Percentiles rank a stretch among this genome's conserved stretches.
These are phyloP conservation scores for Bruguiera hainesii DNA, from an alignment of 441 rosid genomes.

Conservation along the genomic window DNA sequence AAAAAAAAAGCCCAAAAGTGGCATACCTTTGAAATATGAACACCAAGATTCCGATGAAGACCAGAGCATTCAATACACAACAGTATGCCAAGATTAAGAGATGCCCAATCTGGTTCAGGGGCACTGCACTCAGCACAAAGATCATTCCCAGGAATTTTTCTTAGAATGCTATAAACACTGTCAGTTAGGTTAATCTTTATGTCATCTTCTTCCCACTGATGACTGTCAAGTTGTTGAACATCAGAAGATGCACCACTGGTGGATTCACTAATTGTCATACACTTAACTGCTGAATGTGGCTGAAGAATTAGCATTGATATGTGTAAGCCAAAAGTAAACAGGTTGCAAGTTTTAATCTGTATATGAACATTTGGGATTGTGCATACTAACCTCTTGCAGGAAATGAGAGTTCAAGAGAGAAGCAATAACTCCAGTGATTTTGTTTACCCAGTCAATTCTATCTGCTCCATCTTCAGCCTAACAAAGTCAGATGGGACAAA, in stretches of 20 bases:
- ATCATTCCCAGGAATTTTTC: conserved; percentile 80
- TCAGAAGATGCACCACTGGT: conserved; percentile 31
- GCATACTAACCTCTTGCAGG: conserved; percentile 59
- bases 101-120: conserved; percentile 92
- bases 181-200: conserved; percentile 31
- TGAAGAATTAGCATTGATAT: conserved; percentile 33
- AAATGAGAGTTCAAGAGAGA: conserved; percentile 74
- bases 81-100: conserved; percentile 83
- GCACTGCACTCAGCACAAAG: conserved; percentile 86
- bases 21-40: conserved; percentile 88
- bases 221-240: conserved; percentile 28
- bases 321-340: conserved; percentile 26
- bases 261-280: conserved; percentile 29
- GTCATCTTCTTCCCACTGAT: conserved; percentile 26
- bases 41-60: conserved; percentile 92
- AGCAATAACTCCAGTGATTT: conserved; percentile 70
- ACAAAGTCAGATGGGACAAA: conserved; percentile 21
- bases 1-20: conserved; percentile 6
- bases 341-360: conserved; percentile 1
- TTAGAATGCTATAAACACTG: conserved; percentile 48
- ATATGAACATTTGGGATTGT: conserved; percentile 2
- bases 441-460: conserved; percentile 86
- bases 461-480: conserved; percentile 96
- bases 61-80: conserved; percentile 96
- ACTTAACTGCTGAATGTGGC: conserved; percentile 35